A percentile compares a stretch with the other conserved stretches of the same genome.
phyloP scores from a whole-genome alignment of 805 yeast species.

The Saccharomycopsis capsularis region DNA sequence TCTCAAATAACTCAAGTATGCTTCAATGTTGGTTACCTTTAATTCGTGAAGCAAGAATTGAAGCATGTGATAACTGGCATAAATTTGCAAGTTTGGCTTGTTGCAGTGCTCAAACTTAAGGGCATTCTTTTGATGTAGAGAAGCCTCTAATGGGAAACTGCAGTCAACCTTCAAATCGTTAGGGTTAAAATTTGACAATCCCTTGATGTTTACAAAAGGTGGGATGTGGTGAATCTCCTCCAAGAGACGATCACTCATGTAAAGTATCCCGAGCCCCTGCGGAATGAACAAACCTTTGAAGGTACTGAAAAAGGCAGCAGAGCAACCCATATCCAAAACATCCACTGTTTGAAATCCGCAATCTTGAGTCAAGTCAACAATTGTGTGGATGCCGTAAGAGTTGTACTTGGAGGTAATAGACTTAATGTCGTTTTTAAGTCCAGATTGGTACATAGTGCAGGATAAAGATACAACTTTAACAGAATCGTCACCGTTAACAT shows the following conservation, averaged over 20 bases:
- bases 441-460: constrained; percentile 20
- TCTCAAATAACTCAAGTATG: constrained; percentile 12
- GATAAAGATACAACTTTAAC: constrained; percentile 12
- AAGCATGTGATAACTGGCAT: constrained; percentile 15
- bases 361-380: constrained; percentile 21
- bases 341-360: constrained; percentile 15
- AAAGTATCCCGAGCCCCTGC: constrained; percentile 19
- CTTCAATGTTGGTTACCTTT: constrained; percentile 5
- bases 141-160: constrained; percentile 4
- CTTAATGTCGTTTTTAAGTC: constrained; percentile 14
- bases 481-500: constrained; percentile 11
- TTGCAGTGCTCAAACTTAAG: constrained; percentile 17
- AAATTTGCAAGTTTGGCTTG: constrained; percentile 20
- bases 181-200: constrained; percentile 10
- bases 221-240: constrained; percentile 7
- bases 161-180: constrained; percentile 9
- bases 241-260: constrained; percentile 14
- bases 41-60: constrained; percentile 9
- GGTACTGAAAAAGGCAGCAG: constrained; percentile 19
- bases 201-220: constrained; percentile 18
- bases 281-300: constrained; percentile 20
- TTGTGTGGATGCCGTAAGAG: constrained; percentile 12
- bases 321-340: constrained; percentile 6
- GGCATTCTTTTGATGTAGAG: constrained; percentile 6
- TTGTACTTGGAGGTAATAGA: constrained; percentile 15